phyloP scores from a whole-genome alignment of 1,284 basidiomycete genomes.

The Cystobasidium sp. region DNA sequence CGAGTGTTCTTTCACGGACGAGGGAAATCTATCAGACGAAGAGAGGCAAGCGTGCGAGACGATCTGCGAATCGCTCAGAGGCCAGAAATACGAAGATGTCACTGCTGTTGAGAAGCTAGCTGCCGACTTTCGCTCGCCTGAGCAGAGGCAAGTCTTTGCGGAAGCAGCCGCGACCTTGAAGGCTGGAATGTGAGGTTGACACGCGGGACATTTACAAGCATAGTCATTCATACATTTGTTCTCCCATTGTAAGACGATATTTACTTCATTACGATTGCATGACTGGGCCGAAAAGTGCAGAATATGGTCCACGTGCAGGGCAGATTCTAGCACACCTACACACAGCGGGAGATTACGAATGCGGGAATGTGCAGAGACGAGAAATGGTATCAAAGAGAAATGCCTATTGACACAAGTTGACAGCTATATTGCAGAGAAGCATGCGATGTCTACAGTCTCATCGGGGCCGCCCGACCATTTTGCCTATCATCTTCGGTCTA shows the following conservation, averaged over 20 bases:
- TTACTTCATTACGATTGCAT: too few species aligned
- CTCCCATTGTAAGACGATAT: too few species aligned
- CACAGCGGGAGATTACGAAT: too few species aligned
- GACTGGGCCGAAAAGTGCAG: too few species aligned
- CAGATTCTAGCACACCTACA: too few species aligned
- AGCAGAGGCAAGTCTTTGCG: conserved; percentile 23
- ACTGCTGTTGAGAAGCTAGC: conserved; percentile 27
- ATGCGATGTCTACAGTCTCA: not conserved
- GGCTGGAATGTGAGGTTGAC: conserved; percentile 11
- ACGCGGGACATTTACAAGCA: not conserved
- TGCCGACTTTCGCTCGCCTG: not conserved
- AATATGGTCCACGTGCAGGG: too few species aligned
- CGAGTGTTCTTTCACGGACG: conserved; percentile 37
- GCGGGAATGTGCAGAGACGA: too few species aligned
- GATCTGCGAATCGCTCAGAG: conserved; percentile 39
- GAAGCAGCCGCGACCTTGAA: not conserved
- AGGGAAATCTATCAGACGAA: conserved; percentile 17
- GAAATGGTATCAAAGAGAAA: too few species aligned
- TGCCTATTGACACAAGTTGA: not conserved
- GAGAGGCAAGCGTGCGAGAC: conserved; percentile 23
- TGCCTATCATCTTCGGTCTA: conserved; percentile 10
- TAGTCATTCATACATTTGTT: too few species aligned
- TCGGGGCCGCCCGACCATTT: conserved; percentile 14
- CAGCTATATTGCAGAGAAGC: not conserved
- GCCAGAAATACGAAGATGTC: conserved; percentile 49